These are phyloP conservation scores for Theobroma grandiflorum DNA, from an alignment of 441 rosid genomes.

Conservation along the genomic window DNA sequence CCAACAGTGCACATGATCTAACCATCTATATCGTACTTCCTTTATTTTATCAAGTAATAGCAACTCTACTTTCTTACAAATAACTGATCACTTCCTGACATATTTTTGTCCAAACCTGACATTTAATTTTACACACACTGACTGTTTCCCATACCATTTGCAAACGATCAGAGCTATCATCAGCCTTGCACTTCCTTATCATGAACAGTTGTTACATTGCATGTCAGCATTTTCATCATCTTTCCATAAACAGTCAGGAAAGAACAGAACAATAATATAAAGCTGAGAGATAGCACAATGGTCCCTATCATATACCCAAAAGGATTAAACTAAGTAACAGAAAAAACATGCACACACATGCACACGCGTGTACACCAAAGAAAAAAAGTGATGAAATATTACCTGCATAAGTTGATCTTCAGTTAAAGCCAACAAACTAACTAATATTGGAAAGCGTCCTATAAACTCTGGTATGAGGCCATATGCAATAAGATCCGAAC, in stretches of 20 bases:
- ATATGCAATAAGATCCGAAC: conserved; percentile 92
- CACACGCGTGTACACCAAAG: background rate
- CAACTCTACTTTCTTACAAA: background rate
- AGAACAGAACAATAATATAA: background rate
- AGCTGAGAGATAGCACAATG: background rate
- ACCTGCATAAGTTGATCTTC: conserved; percentile 94
- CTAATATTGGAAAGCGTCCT: conserved; percentile 93
- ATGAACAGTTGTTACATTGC: background rate
- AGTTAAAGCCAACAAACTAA: conserved; percentile 85
- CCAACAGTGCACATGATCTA: background rate
- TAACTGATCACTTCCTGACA: background rate
- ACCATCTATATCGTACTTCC: background rate
- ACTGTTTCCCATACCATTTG: background rate
- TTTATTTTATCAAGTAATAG: background rate
- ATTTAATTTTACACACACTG: background rate
- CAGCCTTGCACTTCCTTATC: background rate
- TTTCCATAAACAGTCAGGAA: background rate
- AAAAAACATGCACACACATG: background rate
- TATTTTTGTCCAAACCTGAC: too few relatives aligned
- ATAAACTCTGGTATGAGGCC: conserved; percentile 98
- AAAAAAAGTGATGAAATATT: conserved; percentile 21
- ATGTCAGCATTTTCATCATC: background rate
- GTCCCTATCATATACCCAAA: background rate
- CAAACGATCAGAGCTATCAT: background rate
- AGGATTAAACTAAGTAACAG: background rate